These are phyloP conservation scores for Wickerhamomyces sp. DNA, from an alignment of 1,139 yeast species.

Conservation along the genomic window DNA sequence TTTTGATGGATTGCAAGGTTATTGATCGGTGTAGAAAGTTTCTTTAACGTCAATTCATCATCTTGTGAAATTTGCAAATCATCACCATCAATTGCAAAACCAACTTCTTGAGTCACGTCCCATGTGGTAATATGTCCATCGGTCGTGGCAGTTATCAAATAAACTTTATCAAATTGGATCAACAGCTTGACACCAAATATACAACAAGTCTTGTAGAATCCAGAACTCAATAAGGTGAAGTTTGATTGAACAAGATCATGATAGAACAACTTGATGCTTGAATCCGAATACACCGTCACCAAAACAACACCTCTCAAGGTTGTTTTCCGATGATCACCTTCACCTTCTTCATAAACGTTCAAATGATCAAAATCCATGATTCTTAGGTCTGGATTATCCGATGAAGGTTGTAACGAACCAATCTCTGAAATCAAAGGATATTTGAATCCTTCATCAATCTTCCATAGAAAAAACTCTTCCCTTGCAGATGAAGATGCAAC, in stretches of 20 bases:
- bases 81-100: slow-evolving; percentile 11
- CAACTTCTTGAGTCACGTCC: slow-evolving; percentile 36
- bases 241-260: slow-evolving; percentile 32
- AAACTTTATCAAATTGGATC: slow-evolving; percentile 25
- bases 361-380: slow-evolving; percentile 75
- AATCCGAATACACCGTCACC: slow-evolving; percentile 79
- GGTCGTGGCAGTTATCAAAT: slow-evolving; percentile 62
- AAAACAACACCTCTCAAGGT: slow-evolving; percentile 41
- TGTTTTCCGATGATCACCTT: too few species aligned
- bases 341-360: slow-evolving; percentile 25
- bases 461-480: slow-evolving; percentile 87
- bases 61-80: slow-evolving; percentile 5
- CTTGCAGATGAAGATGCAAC: slow-evolving; percentile 77
- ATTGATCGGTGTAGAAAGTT: slow-evolving; percentile 12
- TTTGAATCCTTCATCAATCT: slow-evolving; percentile 33
- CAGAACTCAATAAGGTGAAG: slow-evolving; percentile 43
- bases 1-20: slow-evolving; percentile 72
- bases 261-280: slow-evolving; percentile 63
- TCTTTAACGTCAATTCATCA: neutral
- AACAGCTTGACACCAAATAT: slow-evolving; percentile 56
- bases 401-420: slow-evolving; percentile 42
- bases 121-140: slow-evolving; percentile 75
- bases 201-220: slow-evolving; percentile 69
- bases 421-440: slow-evolving; percentile 41
- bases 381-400: slow-evolving; percentile 71